A percentile compares a stretch with the other conserved stretches of the same genome.
phyloP scores from a whole-genome alignment of 306 rosid species.

The Quercus alba region DNA sequence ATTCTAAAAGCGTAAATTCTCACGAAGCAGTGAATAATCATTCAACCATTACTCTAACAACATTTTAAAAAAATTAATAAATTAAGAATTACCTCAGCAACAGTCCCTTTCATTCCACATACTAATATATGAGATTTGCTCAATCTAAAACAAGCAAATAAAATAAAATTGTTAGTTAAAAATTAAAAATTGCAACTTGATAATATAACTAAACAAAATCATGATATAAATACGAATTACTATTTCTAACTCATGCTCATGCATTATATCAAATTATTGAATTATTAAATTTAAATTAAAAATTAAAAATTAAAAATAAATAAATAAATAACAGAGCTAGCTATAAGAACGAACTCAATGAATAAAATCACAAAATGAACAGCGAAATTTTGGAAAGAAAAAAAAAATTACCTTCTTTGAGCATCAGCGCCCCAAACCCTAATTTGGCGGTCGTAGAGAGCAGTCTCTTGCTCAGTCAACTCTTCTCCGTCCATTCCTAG shows the following conservation, averaged over 20 bases:
- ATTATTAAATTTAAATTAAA: too few species aligned
- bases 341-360: not conserved
- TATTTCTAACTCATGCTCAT: too few species aligned
- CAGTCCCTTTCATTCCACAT: conserved; percentile 83
- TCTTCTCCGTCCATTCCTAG: conserved; percentile 83
- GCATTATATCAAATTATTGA: too few species aligned
- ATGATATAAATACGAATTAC: not conserved
- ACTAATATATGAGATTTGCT: conserved; percentile 91
- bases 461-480: conserved; percentile 96
- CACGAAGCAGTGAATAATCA: too few species aligned
- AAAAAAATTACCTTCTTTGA: conserved; percentile 66
- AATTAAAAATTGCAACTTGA: not conserved
- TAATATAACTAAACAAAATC: too few species aligned
- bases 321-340: too few species aligned
- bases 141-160: conserved; percentile 44
- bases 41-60: not conserved
- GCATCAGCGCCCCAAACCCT: conserved; percentile 99
- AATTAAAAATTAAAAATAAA: too few species aligned
- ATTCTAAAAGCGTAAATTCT: too few species aligned
- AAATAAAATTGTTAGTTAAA: not conserved
- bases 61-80: not conserved
- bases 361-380: not conserved
- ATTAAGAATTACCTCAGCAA: conserved; percentile 67
- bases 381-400: too few species aligned
- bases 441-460: conserved; percentile 93